Base-by-base conservation (phyloP, 2,329 filamentous ascomycete species). In the Phialocephala sp. region DNA sequence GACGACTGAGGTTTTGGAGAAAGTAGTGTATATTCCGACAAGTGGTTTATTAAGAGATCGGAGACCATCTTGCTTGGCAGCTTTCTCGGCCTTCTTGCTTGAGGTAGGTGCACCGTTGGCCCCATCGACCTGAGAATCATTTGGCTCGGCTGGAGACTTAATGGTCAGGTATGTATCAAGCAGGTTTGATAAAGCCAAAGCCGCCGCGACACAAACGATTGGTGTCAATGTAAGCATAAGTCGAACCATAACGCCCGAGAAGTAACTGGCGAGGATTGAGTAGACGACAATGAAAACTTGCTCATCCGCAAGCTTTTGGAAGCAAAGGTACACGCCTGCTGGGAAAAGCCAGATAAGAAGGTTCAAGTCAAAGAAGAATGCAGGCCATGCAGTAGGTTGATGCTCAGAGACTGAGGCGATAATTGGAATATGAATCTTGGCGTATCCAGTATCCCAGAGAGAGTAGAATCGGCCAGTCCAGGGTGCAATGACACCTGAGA, bases 391-490 rank as follows among this genome's bases (percentile, higher is more conserved):
- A 43, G 95, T 99, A 62, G 95, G 95, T 82, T 99, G 95, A 82
- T 99, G 95, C 82, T 99, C 95, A 1, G 95, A 99, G 56, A 99
- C 95, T n/a, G 95, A 99, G 3, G 95, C 95, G 78, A 99, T 99
- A 77, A 99, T 99, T 68, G 95, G 95, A 77, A 99, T 99, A 77
- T 99, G 95, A 70, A 98, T 96, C 85, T 99, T 99, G 75, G 95
- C 95, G 77, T 99, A 99, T 74, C 93, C 91, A 6, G 95, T 99
- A 78, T 99, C 96, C 93, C 94, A 99, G 37, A 99, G 88, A 24
- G 96, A 99, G 83, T 99, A 99, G 86, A 99, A 99, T 74, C 95
- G 94, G 69, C 95, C 95, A 74, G 92, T 93, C 95, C 95, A 99
- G 20, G 96, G 95, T 24, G 96, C 95, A 79, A 99, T 95, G 71